Percentiles rank a stretch among this genome's conserved stretches.
Evolutionary conservation across 192 early-diverging fungal genomes (phyloP).

Genomic region (Rhizoclosmatium sp.): DNA sequence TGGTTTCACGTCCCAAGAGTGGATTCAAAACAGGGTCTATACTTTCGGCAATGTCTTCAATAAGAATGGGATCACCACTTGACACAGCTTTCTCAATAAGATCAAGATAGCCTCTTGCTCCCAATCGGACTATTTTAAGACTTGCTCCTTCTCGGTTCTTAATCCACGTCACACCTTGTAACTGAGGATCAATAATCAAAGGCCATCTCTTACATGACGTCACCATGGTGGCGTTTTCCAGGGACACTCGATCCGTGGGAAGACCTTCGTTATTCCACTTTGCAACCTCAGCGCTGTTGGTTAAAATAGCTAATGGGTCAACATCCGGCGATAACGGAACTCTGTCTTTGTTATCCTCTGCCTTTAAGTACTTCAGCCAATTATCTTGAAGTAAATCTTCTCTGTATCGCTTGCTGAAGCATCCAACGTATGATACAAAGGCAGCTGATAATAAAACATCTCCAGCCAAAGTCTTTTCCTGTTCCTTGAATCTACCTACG

Average conservation of each 20-base stretch:
- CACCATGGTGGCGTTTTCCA: slow-evolving; percentile 72
- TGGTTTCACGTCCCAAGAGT: slow-evolving; percentile 68
- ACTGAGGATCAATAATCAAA: slow-evolving; percentile 70
- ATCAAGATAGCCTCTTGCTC: slow-evolving; percentile 66
- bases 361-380: slow-evolving; percentile 62
- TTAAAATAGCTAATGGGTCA: slow-evolving; percentile 68
- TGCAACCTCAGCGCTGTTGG: slow-evolving; percentile 67
- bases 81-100: slow-evolving; percentile 71
- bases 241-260: slow-evolving; percentile 66
- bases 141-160: slow-evolving; percentile 64
- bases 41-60: slow-evolving; percentile 69
- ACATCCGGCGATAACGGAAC: slow-evolving; percentile 62
- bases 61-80: slow-evolving; percentile 63
- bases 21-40: slow-evolving; percentile 73
- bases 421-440: slow-evolving; percentile 72
- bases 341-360: slow-evolving; percentile 52
- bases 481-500: slow-evolving; percentile 70
- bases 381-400: slow-evolving; percentile 65
- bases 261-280: slow-evolving; percentile 74
- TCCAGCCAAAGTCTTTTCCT: slow-evolving; percentile 71
- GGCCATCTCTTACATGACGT: slow-evolving; percentile 72
- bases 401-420: slow-evolving; percentile 70
- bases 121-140: slow-evolving; percentile 65
- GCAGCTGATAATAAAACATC: slow-evolving; percentile 68
- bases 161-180: slow-evolving; percentile 75